These are phyloP conservation scores for Rhizopogon rudus DNA, from an alignment of 768 basidiomycete genomes.

Conservation along the genomic window DNA sequence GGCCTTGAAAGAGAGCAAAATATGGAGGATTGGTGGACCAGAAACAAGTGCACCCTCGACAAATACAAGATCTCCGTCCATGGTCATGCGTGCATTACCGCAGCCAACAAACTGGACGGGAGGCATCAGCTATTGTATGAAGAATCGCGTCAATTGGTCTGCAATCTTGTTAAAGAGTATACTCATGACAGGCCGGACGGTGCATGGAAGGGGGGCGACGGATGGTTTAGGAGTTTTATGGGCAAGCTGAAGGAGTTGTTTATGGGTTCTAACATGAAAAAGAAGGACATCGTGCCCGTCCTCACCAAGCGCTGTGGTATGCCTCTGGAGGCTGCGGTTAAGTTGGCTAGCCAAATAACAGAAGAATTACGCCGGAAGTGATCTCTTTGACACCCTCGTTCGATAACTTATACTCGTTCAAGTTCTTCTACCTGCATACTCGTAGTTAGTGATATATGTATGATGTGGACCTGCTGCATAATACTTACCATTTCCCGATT, in stretches of 20 bases:
- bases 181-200: neutral
- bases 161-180: constrained; percentile 10
- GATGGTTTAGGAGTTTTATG: constrained; percentile 17
- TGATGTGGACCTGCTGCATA: too few species aligned
- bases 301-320: constrained; percentile 24
- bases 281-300: constrained; percentile 19
- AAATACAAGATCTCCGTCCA: constrained; percentile 22
- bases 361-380: neutral
- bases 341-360: neutral
- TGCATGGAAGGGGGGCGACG: neutral
- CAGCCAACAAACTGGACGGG: constrained; percentile 11
- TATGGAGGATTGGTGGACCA: constrained; percentile 16
- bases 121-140: constrained; percentile 19
- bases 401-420: neutral
- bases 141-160: constrained; percentile 16
- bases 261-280: constrained; percentile 5
- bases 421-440: too few species aligned
- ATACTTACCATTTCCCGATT: too few species aligned
- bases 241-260: constrained; percentile 18
- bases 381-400: neutral
- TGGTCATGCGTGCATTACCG: constrained; percentile 33
- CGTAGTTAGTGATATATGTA: too few species aligned
- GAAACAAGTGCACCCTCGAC: constrained; percentile 12
- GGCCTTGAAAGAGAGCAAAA: constrained; percentile 22
- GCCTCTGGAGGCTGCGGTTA: constrained; percentile 16